phyloP scores from a whole-genome alignment of 1,284 basidiomycete genomes.

The Fomitopsis betulina region DNA sequence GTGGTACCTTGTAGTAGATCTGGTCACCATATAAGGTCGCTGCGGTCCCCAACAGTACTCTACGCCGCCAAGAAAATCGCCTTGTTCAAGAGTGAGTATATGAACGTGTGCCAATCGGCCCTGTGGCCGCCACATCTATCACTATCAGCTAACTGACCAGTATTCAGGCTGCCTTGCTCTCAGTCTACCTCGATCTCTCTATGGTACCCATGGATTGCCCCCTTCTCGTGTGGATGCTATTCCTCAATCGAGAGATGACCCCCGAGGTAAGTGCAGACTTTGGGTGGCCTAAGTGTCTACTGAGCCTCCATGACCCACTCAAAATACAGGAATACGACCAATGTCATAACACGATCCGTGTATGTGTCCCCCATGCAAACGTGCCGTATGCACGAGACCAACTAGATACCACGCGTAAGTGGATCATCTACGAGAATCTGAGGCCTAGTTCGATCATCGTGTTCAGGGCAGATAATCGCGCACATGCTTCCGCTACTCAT shows the following conservation, averaged over 20 bases:
- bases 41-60: too few species aligned
- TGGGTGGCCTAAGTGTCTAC: conserved; percentile 3
- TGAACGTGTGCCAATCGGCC: not conserved
- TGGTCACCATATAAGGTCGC: too few species aligned
- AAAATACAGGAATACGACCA: conserved; percentile 59
- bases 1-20: too few species aligned
- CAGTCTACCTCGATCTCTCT: not conserved
- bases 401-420: conserved; percentile 62
- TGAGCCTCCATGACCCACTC: not conserved
- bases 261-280: conserved; percentile 42
- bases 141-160: too few species aligned
- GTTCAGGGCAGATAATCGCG: conserved; percentile 60
- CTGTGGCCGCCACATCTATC: not conserved
- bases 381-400: conserved; percentile 49
- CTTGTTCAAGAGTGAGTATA: not conserved
- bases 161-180: not conserved
- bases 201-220: conserved; percentile 47
- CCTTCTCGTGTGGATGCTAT: conserved; percentile 74
- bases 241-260: conserved; percentile 66
- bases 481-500: conserved; percentile 75
- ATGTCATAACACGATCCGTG: conserved; percentile 36
- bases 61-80: not conserved
- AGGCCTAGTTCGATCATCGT: not conserved
- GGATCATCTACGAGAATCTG: not conserved
- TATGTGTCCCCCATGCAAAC: conserved; percentile 49